Conservation (phyloP, 257 asterid genomes). For the Ballota nigra region DNA sequence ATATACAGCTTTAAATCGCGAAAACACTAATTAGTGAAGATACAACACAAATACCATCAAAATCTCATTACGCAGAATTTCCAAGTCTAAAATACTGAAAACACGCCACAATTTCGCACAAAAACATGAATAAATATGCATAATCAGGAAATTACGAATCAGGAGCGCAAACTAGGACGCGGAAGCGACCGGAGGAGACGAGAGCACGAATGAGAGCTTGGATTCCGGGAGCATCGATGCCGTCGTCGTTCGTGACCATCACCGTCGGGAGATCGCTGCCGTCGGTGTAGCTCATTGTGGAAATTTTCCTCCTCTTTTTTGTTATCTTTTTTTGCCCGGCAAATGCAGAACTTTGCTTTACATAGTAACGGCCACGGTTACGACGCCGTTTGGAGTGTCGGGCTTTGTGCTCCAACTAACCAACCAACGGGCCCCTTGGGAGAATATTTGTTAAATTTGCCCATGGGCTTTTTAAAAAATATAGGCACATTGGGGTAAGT, state of each 20-base stretch:
- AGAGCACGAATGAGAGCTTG: slow-evolving; percentile 69
- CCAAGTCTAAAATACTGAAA: background rate
- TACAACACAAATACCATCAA: no score
- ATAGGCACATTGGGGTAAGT: no score
- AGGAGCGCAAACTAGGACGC: slow-evolving; percentile 86
- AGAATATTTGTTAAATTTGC: background rate
- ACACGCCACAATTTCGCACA: background rate
- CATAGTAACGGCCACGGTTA: background rate
- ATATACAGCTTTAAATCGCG: slow-evolving; percentile 12
- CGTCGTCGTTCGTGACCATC: slow-evolving; percentile 92
- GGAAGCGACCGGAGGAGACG: slow-evolving; percentile 64
- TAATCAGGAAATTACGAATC: slow-evolving; percentile 61
- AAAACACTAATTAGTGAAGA: background rate
- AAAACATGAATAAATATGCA: no score
- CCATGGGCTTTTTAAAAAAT: no score
- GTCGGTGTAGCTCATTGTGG: slow-evolving; percentile 26
- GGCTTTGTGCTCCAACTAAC: no score
- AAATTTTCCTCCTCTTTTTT: slow-evolving; percentile 5
- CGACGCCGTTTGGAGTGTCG: background rate
- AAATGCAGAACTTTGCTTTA: background rate
- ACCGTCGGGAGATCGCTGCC: slow-evolving; percentile 52
- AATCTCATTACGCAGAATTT: no score
- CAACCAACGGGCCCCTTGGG: no score
- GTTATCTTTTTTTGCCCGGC: background rate
- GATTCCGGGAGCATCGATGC: slow-evolving; percentile 85